Base-by-base conservation (phyloP, 2,329 filamentous ascomycete genomes). In the Trichoderma endophyticum region DNA sequence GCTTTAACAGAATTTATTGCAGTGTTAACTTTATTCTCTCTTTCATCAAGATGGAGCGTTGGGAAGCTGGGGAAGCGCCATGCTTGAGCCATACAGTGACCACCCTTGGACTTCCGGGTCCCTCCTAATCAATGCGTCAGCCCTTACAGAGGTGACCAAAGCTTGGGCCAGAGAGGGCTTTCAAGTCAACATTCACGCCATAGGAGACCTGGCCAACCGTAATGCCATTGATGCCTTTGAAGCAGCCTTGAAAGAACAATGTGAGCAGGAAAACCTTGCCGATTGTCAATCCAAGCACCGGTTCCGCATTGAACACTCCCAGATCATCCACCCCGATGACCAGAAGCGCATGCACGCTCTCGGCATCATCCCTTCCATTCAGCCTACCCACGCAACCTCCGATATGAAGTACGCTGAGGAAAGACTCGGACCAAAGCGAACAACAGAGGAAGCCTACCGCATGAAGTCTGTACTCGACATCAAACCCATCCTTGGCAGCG, bases 171-270 rank as follows among this genome's bases (percentile, higher is more conserved):
- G 80, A 2, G 84, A 83, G 43, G 89, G 88, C 14, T 92, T 86
- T 76, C 91, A 93, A 77, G 90, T 93, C 71, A 91, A 91, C 77
- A 91, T 93, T 73, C 91, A 93, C 78, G 91, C 90, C 62, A 93
- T 93, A 72, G 91, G 91, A 9, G 91, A 93, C 78, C 83, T 88
- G 5, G 91, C 91, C 18, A 92, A 92, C 77, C 86, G 90, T 30
- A 83, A 88, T 36, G 89, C 89, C 71, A 81, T 93, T 59, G 86
- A 91, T 75, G 89, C 90, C 9, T 86, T 92, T 66, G 85, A 88
- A 61, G 82, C 84, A 7, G 87, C 88, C 11, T 84, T 92, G 5
- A 79, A 82, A n/a, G 77, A 83, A 24, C 77, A 87, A 21, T 92
- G 90, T 73, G 84, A 86, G 4, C 24, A 18, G 15, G 15, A 78